Conservation (phyloP, 83 land plant species). For the Thuja plicata region DNA sequence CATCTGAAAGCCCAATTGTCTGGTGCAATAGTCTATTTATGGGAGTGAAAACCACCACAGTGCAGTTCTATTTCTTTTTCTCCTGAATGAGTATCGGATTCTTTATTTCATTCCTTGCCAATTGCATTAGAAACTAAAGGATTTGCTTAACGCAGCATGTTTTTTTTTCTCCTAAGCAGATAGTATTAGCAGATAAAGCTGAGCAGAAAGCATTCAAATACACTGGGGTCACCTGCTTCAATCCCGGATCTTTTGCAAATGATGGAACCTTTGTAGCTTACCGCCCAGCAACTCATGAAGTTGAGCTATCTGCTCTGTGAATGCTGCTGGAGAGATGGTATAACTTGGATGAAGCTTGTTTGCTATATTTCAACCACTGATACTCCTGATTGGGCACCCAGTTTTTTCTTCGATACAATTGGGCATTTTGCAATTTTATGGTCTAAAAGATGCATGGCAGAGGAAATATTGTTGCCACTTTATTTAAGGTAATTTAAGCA, state of each 20-base stretch:
- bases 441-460: not conserved
- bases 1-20: not conserved
- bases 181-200: slow-evolving; percentile 83
- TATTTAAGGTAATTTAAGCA: not conserved
- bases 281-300: slow-evolving; percentile 89
- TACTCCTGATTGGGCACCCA: not conserved
- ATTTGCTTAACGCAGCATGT: not conserved
- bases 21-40: not conserved
- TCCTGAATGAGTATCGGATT: not conserved
- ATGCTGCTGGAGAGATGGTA: not conserved
- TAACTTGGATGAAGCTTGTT: not conserved
- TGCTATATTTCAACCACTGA: not conserved
- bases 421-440: not conserved
- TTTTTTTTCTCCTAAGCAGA: slow-evolving; percentile 41
- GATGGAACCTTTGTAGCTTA: slow-evolving; percentile 92
- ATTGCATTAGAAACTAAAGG: not conserved
- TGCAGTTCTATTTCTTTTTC: not conserved
- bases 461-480: not conserved
- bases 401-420: not conserved
- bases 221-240: slow-evolving; percentile 91
- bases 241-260: slow-evolving; percentile 95
- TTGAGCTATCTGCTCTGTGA: slow-evolving; percentile 83
- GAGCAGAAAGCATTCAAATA: slow-evolving; percentile 89
- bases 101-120: not conserved
- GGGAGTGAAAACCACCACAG: not conserved